phyloP scores from a whole-genome alignment of 2,329 filamentous ascomycete species.

The Claviceps lovelessii region DNA sequence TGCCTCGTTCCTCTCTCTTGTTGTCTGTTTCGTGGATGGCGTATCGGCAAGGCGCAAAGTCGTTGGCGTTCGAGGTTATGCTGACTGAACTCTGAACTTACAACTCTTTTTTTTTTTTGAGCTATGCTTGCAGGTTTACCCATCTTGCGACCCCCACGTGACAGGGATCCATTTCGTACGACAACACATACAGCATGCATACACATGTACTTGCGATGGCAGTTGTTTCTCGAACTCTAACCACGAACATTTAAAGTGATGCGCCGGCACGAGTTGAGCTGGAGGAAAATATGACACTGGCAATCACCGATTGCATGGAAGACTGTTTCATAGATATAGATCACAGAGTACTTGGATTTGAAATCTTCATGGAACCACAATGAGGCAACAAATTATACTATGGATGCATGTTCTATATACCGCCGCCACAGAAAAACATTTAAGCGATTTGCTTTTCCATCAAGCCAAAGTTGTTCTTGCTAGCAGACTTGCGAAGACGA shows the following conservation, averaged over 20 bases:
- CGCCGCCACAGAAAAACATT: neutral
- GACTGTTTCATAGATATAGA: neutral
- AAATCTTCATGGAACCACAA: neutral
- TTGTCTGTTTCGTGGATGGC: no score
- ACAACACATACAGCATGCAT: neutral
- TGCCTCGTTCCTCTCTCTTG: neutral
- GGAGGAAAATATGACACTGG: neutral
- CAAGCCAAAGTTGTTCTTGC: conserved; percentile 20
- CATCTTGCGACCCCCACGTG: conserved; percentile 5
- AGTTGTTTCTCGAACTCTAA: neutral
- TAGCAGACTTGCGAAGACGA: conserved; percentile 21
- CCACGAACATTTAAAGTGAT: neutral
- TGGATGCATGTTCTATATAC: conserved; percentile 4
- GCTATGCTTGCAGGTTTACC: neutral
- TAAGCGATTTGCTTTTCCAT: conserved; percentile 30
- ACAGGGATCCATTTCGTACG: neutral
- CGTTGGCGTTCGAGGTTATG: neutral
- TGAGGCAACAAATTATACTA: neutral
- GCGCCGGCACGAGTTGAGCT: neutral
- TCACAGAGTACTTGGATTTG: neutral
- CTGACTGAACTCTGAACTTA: conserved; percentile 14
- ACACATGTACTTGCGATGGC: no score
- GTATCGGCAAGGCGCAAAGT: neutral
- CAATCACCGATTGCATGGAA: neutral
- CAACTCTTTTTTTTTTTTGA: conserved; percentile 14